Conservation (phyloP, 1,139 yeast genomes). For the Trichomonascaceae sp. region DNA sequence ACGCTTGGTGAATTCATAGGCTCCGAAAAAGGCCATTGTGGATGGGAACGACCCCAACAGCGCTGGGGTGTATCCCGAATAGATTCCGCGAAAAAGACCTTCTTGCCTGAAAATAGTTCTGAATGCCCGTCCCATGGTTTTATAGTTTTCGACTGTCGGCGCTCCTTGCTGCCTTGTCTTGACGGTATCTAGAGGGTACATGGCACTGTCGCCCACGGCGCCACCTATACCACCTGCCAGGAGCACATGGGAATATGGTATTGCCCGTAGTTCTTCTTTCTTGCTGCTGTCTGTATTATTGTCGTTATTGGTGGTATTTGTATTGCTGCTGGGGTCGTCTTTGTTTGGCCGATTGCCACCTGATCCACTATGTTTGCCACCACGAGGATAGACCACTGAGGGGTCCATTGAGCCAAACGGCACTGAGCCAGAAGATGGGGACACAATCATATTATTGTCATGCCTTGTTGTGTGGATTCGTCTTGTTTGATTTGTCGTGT, state of each 20-base stretch:
- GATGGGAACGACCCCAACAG: constrained; percentile 78
- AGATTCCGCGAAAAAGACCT: constrained; percentile 73
- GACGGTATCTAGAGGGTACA: constrained; percentile 95
- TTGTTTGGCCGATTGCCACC: no score
- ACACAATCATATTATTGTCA: neutral
- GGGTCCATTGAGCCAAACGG: constrained; percentile 8
- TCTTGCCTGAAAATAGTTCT: constrained; percentile 62
- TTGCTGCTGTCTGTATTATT: no score
- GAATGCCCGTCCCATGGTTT: constrained; percentile 57
- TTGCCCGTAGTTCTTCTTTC: no score
- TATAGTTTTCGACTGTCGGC: constrained; percentile 52
- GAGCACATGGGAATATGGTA: constrained; percentile 13
- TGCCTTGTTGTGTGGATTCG: no score
- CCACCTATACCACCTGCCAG: constrained; percentile 93
- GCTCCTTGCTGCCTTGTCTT: constrained; percentile 96
- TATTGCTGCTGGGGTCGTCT: no score
- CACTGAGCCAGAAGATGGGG: constrained; percentile 8
- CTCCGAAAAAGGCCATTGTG: constrained; percentile 82
- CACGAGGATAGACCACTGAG: no score
- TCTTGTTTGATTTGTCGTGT: no score
- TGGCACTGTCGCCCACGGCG: constrained; percentile 76
- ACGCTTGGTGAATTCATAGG: constrained; percentile 75
- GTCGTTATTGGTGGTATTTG: no score
- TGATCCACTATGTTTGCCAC: no score
- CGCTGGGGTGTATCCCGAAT: constrained; percentile 89